Base-by-base conservation (phyloP, 305 asterid genomes). In the Andrographis paniculata region DNA sequence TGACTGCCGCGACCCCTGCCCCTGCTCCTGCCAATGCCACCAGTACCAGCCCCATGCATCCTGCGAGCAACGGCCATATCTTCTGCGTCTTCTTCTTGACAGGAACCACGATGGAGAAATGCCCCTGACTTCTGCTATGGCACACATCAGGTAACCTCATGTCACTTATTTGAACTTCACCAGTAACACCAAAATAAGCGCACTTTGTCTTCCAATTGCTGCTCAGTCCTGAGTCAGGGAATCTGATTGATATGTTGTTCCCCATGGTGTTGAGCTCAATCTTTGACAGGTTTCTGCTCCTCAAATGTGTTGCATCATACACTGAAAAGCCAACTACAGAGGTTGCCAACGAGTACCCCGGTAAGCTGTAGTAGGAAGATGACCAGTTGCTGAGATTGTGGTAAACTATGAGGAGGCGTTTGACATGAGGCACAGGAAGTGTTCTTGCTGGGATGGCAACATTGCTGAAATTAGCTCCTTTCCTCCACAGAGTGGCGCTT, bases 331-430 rank as follows among this genome's bases (percentile, higher is more conserved):
- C 87, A 0, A 78, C 44, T 1, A 82, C 82, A 0, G 82, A 75
- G 37, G 59, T 66, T 17, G 61, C 6, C 1, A 75, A 17, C 0
- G 69, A 18, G 72, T 78, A 82, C 20, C 87, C 93, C 30, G 87
- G 40, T 19, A 69, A 19, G 39, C 40, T 67, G 65, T 69, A 75
- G 61, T 72, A 80, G 36, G 43, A 49, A 18, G 87, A 62, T n/a
- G 85, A 78, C 80, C 76, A 71, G 63, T 75, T 82, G 23, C 80
- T 82, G 1, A 82, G 66, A 54, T 82, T 65, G 51, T 75, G 85
- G 59, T 75, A 77, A 23, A 84, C 78, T 45, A 80, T 66, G 44
- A 73, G 61, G 15, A 84, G 68, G 45, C 92, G 60, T 45, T 64
- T 75, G 17, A 68, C 81, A 15, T 71, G 66, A 17, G 88, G 94